Evolutionary conservation across 345 rosid genomes (phyloP).

Genomic region (Lumnitzera littorea): DNA sequence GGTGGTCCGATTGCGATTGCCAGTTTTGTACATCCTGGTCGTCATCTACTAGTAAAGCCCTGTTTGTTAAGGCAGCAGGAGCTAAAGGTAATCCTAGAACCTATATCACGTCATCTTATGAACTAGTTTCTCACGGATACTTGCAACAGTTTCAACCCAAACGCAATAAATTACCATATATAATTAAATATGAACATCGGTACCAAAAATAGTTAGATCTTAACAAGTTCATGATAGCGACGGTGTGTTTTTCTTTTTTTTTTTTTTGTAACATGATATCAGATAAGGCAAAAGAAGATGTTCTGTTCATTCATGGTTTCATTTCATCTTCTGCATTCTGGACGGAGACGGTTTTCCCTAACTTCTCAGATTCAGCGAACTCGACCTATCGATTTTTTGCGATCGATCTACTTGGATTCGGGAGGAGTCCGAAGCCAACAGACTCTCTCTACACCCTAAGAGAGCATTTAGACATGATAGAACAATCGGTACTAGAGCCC

Average conservation of each 20-base stretch:
- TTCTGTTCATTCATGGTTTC: constrained; percentile 96
- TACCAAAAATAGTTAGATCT: too few relatives aligned
- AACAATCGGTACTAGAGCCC: constrained; percentile 45
- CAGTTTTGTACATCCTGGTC: constrained; percentile 29
- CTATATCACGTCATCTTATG: neutral
- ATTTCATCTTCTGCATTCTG: constrained; percentile 94
- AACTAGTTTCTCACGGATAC: too few relatives aligned
- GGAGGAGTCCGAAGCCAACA: constrained; percentile 90
- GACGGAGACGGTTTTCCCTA: constrained; percentile 93
- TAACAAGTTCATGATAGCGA: too few relatives aligned
- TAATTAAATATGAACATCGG: too few relatives aligned
- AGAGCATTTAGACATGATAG: constrained; percentile 96
- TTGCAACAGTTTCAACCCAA: too few relatives aligned
- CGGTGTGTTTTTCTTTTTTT: neutral
- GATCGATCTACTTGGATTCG: constrained; percentile 83
- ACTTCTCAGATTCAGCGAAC: constrained; percentile 57
- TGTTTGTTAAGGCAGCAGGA: constrained; percentile 30
- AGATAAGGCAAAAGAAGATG: constrained; percentile 48
- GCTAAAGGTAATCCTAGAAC: constrained; percentile 19
- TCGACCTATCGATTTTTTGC: constrained; percentile 74
- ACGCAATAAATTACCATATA: too few relatives aligned
- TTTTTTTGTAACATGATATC: constrained; percentile 6
- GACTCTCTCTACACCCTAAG: constrained; percentile 84
- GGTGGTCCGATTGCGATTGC: constrained; percentile 55
- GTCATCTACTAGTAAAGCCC: constrained; percentile 19